A percentile compares a stretch with the other conserved stretches of the same genome.
These are phyloP conservation scores for Saururus chinensis DNA, from an alignment of 164 flowering plant species.

Conservation along the genomic window DNA sequence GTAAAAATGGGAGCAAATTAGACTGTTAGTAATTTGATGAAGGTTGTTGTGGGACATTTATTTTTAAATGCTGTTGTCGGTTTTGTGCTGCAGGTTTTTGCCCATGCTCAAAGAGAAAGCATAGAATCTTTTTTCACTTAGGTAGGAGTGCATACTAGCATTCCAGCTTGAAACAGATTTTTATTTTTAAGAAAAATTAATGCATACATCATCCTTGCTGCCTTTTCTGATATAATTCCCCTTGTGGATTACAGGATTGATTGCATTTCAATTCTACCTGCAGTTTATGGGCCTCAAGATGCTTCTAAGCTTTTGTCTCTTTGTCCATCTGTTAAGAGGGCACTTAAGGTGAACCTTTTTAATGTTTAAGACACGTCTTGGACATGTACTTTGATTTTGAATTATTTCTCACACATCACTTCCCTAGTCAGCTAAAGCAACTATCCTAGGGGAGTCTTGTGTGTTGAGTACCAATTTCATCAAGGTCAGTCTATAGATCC, in stretches of 20 bases:
- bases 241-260: constrained; percentile 56
- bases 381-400: not conserved
- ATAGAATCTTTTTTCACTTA: constrained; percentile 92
- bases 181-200: no score
- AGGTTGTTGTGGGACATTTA: not conserved
- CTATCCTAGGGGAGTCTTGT: constrained; percentile 63
- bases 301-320: constrained; percentile 66
- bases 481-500: constrained; percentile 39
- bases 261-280: constrained; percentile 69
- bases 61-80: not conserved
- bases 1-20: not conserved
- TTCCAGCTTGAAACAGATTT: not conserved
- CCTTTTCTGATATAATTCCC: not conserved
- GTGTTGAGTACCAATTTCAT: constrained; percentile 60
- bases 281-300: constrained; percentile 69
- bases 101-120: constrained; percentile 81
- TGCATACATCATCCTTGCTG: no score
- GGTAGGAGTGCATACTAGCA: constrained; percentile 28
- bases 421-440: constrained; percentile 63
- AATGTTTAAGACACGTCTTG: not conserved
- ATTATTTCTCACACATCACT: constrained; percentile 3
- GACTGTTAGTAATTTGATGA: not conserved
- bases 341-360: constrained; percentile 53
- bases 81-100: constrained; percentile 55
- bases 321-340: constrained; percentile 66